phyloP scores from a whole-genome alignment of 2,329 filamentous ascomycete species.

The Fusarium dlaminii region DNA sequence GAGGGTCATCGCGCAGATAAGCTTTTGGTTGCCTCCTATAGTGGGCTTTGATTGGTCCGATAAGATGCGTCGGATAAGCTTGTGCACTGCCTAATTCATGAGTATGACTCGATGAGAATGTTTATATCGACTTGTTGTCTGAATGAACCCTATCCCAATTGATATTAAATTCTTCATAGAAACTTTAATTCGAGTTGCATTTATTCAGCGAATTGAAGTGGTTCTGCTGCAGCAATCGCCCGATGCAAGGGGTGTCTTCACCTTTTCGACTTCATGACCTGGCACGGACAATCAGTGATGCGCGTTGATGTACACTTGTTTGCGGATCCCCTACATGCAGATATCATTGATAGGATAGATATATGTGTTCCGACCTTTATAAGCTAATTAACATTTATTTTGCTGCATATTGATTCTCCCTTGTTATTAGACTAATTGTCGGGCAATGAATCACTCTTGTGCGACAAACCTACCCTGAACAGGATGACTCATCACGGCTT shows the following conservation, averaged over 20 bases:
- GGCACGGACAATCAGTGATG: too few relatives aligned
- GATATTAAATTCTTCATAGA: fast-evolving
- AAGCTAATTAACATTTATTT: fast-evolving
- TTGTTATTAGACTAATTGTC: fast-evolving
- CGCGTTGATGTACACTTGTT: too few relatives aligned
- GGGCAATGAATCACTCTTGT: fast-evolving
- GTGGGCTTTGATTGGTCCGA: background rate
- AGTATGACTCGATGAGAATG: background rate
- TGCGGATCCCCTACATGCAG: too few relatives aligned
- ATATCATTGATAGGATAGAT: too few relatives aligned
- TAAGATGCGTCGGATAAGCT: background rate
- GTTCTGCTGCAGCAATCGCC: too few relatives aligned
- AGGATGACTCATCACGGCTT: background rate
- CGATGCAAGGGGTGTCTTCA: too few relatives aligned
- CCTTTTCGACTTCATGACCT: too few relatives aligned
- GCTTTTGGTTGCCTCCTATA: background rate
- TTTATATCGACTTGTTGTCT: background rate
- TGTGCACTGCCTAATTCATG: background rate
- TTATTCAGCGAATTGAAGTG: too few relatives aligned
- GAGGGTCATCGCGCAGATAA: background rate
- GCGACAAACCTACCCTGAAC: background rate
- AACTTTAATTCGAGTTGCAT: background rate
- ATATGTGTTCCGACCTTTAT: fast-evolving
- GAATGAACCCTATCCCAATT: fast-evolving
- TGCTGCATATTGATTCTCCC: fast-evolving